phyloP scores from a whole-genome alignment of 257 asterid species.

The Lycium barbarum region DNA sequence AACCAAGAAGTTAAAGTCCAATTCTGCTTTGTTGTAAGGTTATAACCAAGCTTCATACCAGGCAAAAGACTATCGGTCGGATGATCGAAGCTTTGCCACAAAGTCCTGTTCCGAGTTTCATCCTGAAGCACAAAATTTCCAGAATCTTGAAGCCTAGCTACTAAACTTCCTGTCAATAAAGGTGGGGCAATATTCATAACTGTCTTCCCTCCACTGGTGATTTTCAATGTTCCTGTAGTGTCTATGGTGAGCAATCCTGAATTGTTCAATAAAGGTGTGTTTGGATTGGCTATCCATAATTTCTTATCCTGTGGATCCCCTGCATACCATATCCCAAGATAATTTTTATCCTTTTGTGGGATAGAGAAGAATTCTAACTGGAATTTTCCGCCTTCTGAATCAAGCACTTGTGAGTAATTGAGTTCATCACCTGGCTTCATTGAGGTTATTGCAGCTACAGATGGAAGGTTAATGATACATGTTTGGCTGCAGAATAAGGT shows the following conservation, averaged over 20 bases:
- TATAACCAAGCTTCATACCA: constrained; percentile 57
- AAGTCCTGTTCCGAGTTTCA: not conserved
- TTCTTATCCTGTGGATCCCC: not conserved
- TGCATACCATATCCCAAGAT: constrained; percentile 27
- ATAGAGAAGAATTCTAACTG: not conserved
- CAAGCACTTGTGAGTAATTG: constrained; percentile 10
- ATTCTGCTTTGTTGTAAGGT: constrained; percentile 45
- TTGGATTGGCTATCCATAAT: constrained; percentile 22
- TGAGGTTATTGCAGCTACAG: constrained; percentile 27
- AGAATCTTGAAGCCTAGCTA: constrained; percentile 15
- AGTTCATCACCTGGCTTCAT: constrained; percentile 28
- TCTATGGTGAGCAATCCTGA: constrained; percentile 22
- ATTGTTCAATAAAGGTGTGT: constrained; percentile 21
- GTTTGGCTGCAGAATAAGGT: not conserved
- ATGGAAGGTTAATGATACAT: not conserved
- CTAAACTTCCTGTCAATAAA: constrained; percentile 10
- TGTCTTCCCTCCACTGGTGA: constrained; percentile 16
- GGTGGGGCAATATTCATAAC: constrained; percentile 18
- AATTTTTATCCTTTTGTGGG: not conserved
- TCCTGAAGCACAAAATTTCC: constrained; percentile 24
- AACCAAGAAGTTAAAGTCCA: constrained; percentile 64
- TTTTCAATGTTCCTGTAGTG: constrained; percentile 22
- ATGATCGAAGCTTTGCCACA: constrained; percentile 55
- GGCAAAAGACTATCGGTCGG: constrained; percentile 65
- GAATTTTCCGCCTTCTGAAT: not conserved